Conservation (phyloP, 768 basidiomycete species). For the Suillus placidus region DNA sequence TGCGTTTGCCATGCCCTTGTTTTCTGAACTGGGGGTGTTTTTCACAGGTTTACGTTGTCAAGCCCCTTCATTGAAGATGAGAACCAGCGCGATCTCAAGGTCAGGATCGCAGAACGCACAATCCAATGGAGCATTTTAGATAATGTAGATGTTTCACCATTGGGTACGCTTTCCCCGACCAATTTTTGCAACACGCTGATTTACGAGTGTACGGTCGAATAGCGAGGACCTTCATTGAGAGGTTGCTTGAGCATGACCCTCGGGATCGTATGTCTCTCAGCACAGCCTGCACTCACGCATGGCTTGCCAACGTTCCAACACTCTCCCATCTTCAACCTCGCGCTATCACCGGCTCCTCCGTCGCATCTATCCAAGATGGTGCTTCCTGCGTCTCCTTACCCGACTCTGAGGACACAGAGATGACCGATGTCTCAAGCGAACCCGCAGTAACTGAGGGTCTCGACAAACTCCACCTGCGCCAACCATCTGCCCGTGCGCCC, state of each 20-base stretch:
- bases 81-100: constrained; percentile 57
- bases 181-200: constrained; percentile 6
- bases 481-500: constrained; percentile 21
- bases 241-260: constrained; percentile 70
- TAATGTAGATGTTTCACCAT: constrained; percentile 39
- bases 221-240: constrained; percentile 69
- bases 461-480: constrained; percentile 37
- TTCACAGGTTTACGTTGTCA: constrained; percentile 68
- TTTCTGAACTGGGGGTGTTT: constrained; percentile 7
- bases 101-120: constrained; percentile 56
- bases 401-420: constrained; percentile 20
- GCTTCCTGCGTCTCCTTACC: not conserved
- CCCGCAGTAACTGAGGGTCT: constrained; percentile 36
- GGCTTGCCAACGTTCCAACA: constrained; percentile 51
- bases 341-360: constrained; percentile 19
- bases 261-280: constrained; percentile 67
- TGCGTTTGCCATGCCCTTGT: constrained; percentile 13
- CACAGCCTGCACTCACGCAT: constrained; percentile 71
- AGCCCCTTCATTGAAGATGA: constrained; percentile 83
- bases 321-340: not conserved
- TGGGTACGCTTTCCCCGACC: constrained; percentile 43
- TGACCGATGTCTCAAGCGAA: constrained; percentile 17
- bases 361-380: constrained; percentile 27
- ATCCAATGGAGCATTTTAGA: constrained; percentile 65
- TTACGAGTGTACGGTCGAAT: constrained; percentile 34